Base-by-base conservation (phyloP, 2,329 filamentous ascomycete species). In the Endothia cerciana region DNA sequence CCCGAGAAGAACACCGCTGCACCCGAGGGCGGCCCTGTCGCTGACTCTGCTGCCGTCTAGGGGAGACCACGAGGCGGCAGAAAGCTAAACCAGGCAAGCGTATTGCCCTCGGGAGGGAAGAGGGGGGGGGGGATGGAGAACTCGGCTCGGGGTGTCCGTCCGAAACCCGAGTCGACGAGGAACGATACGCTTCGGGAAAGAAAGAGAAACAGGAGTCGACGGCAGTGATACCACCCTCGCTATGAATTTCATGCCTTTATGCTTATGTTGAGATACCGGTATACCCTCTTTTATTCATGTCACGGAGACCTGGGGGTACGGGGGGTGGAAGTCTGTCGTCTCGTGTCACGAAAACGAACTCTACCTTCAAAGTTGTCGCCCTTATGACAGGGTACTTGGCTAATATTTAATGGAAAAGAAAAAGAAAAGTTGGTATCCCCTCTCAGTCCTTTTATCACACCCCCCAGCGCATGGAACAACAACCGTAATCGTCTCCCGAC, bases 1-100 rank as follows among this genome's bases (percentile, higher is more conserved):
- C 81, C 81, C 57, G 82, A 84, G 75, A 84, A 85, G 77, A 68
- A 71, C 47, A 65, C 75, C 5, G 68, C 73, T 36, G 68, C 72
- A 8, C 55, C 71, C 3, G 66, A 70, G 5, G 68, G 73, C n/a
- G 71, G 71, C 7, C 61, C 68, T 1, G 33, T 25, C 10, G 15
- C 15, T 28, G 55, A 25, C 15, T 17, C 10, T 8, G 17, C 55
- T 28, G 49, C 61, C 15, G 67, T 57, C 2, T 68, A 66, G 19
- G 15, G 7, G 4, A 19, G 10, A 10, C 10, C 13, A 19, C 19
- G 17, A 28, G 19, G 15, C 17, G 22, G 15, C 47, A 30, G 3
- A 13, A 22, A 15, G 47, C 47, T 25, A 22, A 49, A 4, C 6
- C 22, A 17, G 47, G 17, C 25, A 36, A 11, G 25, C 2, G 13